phyloP scores from a whole-genome alignment of 1,284 basidiomycete species.

The Chalciporus piperatoides region DNA sequence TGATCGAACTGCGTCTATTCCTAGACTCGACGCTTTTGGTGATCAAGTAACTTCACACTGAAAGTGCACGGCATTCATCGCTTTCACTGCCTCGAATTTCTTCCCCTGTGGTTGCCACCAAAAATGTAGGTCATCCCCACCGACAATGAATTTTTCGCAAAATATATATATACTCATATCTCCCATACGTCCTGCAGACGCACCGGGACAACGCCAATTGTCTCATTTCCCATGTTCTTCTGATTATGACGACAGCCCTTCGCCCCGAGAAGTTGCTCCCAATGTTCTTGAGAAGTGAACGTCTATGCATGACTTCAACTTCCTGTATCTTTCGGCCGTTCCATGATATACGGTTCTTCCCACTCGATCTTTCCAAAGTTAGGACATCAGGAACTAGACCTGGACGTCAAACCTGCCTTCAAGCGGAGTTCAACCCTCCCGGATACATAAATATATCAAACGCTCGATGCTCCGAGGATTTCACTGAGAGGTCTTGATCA shows the following conservation, averaged over 20 bases:
- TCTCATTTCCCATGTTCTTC: background rate
- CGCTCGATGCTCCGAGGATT: conserved; percentile 18
- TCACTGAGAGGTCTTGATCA: background rate
- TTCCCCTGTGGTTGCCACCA: background rate
- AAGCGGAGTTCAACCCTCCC: background rate
- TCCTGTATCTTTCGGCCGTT: conserved; percentile 2
- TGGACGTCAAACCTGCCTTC: background rate
- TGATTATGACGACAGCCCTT: background rate
- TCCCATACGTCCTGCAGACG: background rate
- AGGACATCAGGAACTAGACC: background rate
- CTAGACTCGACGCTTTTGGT: too few relatives aligned
- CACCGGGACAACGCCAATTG: too few relatives aligned
- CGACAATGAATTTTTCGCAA: background rate
- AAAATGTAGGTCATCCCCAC: background rate
- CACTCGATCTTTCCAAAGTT: conserved; percentile 3
- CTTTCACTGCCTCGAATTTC: background rate
- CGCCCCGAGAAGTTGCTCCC: background rate
- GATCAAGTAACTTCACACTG: too few relatives aligned
- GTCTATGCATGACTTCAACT: background rate
- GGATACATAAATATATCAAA: conserved; percentile 1
- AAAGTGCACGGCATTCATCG: too few relatives aligned
- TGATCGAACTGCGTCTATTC: too few relatives aligned
- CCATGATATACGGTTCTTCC: conserved; percentile 1
- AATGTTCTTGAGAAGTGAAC: background rate
- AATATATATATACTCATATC: background rate